These are phyloP conservation scores for Auricularia cornea DNA, from an alignment of 768 basidiomycete species.

Conservation along the genomic window DNA sequence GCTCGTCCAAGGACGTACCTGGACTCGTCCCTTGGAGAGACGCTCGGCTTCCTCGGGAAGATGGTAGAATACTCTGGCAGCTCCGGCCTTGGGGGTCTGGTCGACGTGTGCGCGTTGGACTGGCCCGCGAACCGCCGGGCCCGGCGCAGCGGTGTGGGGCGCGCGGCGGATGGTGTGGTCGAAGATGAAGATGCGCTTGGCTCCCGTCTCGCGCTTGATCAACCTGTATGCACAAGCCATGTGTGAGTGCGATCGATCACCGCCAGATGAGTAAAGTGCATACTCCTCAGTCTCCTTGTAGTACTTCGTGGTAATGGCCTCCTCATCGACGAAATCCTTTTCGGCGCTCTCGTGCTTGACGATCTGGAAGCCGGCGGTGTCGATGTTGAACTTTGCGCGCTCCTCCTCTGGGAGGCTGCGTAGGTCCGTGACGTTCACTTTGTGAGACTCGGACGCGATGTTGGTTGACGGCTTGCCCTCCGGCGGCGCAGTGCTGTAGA, in stretches of 20 bases:
- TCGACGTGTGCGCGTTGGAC: conserved; percentile 33
- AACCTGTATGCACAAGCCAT: not conserved
- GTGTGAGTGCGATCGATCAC: not conserved
- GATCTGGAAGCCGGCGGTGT: conserved; percentile 27
- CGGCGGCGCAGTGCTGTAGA: not conserved
- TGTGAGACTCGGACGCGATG: not conserved
- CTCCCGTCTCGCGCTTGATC: conserved; percentile 9
- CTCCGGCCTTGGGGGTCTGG: conserved; percentile 34
- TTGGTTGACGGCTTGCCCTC: conserved; percentile 4
- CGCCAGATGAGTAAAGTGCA: not conserved
- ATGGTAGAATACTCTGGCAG: conserved; percentile 36
- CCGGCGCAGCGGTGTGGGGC: conserved; percentile 11
- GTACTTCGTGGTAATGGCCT: not conserved
- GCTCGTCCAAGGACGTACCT: too few species aligned
- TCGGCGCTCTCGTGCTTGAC: conserved; percentile 24
- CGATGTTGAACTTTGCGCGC: conserved; percentile 16
- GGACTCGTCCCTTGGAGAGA: conserved; percentile 37
- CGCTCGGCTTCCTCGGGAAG: conserved; percentile 31
- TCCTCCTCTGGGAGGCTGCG: conserved; percentile 1
- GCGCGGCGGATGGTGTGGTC: conserved; percentile 5
- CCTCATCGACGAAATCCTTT: conserved; percentile 10
- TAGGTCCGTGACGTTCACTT: conserved; percentile 9
- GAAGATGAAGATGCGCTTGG: conserved; percentile 2
- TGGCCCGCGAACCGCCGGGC: conserved; percentile 3
- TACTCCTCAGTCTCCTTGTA: not conserved